Conservation (phyloP, 768 basidiomycete species). For the Pilatotrama ljubarskyi region DNA sequence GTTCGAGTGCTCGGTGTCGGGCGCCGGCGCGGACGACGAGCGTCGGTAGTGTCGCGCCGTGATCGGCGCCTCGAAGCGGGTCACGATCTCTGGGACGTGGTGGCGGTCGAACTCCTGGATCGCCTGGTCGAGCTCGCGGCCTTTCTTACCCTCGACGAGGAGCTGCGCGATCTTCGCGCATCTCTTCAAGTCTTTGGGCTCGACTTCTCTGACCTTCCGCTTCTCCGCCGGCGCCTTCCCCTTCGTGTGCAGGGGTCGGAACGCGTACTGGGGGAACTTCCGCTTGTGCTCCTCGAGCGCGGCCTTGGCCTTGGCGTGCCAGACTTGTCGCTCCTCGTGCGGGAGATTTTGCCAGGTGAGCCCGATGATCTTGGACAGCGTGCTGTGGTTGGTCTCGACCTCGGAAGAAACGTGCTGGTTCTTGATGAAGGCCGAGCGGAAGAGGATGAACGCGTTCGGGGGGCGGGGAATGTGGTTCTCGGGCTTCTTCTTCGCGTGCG, state of each 20-base stretch:
- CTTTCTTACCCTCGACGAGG: constrained; percentile 45
- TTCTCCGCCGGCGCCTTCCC: constrained; percentile 45
- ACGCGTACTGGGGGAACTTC: constrained; percentile 75
- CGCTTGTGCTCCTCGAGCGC: constrained; percentile 75
- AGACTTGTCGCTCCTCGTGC: constrained; percentile 71
- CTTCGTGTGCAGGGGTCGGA: constrained; percentile 60
- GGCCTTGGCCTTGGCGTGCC: constrained; percentile 74
- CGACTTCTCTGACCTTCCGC: constrained; percentile 61
- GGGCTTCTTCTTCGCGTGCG: constrained; percentile 69
- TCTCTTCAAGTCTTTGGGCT: constrained; percentile 60
- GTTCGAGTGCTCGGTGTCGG: constrained; percentile 29
- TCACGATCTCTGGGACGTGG: constrained; percentile 60
- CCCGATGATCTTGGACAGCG: constrained; percentile 82
- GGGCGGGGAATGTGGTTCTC: constrained; percentile 81
- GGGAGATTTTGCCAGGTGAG: constrained; percentile 81
- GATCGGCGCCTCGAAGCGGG: constrained; percentile 72
- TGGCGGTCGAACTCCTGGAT: constrained; percentile 44
- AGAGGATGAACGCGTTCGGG: constrained; percentile 85
- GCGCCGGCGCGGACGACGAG: constrained; percentile 52
- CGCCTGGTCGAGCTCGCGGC: constrained; percentile 36
- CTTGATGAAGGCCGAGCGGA: constrained; percentile 82
- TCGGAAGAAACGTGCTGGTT: constrained; percentile 72
- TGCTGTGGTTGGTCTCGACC: constrained; percentile 82
- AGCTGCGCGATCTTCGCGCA: constrained; percentile 69
- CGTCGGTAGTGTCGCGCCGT: constrained; percentile 71